phyloP scores from a whole-genome alignment of 2,329 filamentous ascomycete genomes.

The Penicillium olsonii region DNA sequence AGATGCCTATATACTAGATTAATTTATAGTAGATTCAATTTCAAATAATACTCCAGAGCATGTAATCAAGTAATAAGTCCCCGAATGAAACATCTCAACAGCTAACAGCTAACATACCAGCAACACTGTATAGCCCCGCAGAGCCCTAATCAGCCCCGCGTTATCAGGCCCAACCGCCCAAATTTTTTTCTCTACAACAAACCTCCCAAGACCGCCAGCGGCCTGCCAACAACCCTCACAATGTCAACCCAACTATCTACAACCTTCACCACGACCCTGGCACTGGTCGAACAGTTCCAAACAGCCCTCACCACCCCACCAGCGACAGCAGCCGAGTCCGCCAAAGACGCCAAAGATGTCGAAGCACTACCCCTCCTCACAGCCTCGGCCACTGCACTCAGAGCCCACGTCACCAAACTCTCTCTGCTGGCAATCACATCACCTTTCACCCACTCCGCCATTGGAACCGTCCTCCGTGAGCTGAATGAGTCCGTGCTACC shows the following conservation, averaged over 20 bases:
- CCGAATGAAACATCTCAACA: too few species aligned
- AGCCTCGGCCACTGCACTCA: slow-evolving; percentile 71
- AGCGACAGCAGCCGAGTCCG: slow-evolving; percentile 10
- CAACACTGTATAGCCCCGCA: slow-evolving; percentile 27
- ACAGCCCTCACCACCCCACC: slow-evolving; percentile 33
- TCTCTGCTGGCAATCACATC: slow-evolving; percentile 83
- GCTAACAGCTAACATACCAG: neutral
- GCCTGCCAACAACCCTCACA: slow-evolving; percentile 13
- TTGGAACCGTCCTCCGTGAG: slow-evolving; percentile 69
- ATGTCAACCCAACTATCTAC: slow-evolving; percentile 36
- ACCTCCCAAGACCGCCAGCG: slow-evolving; percentile 3
- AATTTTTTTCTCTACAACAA: slow-evolving; percentile 27
- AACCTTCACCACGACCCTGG: slow-evolving; percentile 36
- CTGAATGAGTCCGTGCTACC: slow-evolving; percentile 74
- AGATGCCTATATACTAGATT: too few species aligned
- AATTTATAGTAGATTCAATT: too few species aligned
- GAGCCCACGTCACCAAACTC: slow-evolving; percentile 82
- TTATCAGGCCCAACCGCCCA: slow-evolving; percentile 14
- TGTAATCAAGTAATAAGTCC: too few species aligned
- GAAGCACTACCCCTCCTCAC: slow-evolving; percentile 65
- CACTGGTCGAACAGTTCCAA: slow-evolving; percentile 44
- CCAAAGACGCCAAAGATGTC: slow-evolving; percentile 39
- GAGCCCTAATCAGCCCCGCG: slow-evolving; percentile 38
- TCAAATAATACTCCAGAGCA: too few species aligned
- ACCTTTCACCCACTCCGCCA: slow-evolving; percentile 79